Conservation (phyloP, 768 basidiomycete genomes). For the Tephrocybe sp. region DNA sequence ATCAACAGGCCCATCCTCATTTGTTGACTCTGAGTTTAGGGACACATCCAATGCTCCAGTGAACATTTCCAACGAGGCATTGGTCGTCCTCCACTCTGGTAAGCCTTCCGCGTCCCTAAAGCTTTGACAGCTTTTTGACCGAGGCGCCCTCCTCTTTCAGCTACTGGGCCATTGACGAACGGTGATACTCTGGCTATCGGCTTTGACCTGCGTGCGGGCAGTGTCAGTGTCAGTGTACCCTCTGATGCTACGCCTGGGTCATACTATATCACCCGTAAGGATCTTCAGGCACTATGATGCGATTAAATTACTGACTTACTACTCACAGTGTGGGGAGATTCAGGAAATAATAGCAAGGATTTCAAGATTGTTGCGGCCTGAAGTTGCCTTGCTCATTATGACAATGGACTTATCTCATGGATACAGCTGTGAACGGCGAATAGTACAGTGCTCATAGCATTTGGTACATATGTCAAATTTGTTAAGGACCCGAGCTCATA, state of each 20-base stretch:
- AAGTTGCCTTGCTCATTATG: too few relatives aligned
- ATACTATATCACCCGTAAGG: conserved; percentile 43
- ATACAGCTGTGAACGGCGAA: too few relatives aligned
- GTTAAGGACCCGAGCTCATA: too few relatives aligned
- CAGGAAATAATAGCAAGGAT: conserved; percentile 38
- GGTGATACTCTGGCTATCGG: conserved; percentile 21
- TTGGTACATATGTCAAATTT: too few relatives aligned
- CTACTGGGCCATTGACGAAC: conserved; percentile 1
- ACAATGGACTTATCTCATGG: too few relatives aligned
- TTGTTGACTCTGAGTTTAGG: too few relatives aligned
- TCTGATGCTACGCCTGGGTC: conserved; percentile 25
- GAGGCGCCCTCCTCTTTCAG: neutral
- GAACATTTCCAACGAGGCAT: conserved; percentile 36
- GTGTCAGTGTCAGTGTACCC: conserved; percentile 33
- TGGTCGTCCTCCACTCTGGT: conserved; percentile 27
- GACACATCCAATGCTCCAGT: conserved; percentile 35
- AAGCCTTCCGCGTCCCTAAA: conserved; percentile 1
- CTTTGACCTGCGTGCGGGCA: conserved; percentile 34
- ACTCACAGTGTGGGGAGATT: conserved; percentile 44
- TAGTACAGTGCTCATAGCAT: too few relatives aligned
- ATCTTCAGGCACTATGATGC: neutral
- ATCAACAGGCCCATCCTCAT: too few relatives aligned
- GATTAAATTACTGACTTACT: neutral
- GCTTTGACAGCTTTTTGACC: neutral
- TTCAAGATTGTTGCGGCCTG: conserved; percentile 29